A percentile compares a stretch with the other conserved stretches of the same genome.
Evolutionary conservation across 768 basidiomycete species (phyloP).

Genomic region (Lentinula lateritia): DNA sequence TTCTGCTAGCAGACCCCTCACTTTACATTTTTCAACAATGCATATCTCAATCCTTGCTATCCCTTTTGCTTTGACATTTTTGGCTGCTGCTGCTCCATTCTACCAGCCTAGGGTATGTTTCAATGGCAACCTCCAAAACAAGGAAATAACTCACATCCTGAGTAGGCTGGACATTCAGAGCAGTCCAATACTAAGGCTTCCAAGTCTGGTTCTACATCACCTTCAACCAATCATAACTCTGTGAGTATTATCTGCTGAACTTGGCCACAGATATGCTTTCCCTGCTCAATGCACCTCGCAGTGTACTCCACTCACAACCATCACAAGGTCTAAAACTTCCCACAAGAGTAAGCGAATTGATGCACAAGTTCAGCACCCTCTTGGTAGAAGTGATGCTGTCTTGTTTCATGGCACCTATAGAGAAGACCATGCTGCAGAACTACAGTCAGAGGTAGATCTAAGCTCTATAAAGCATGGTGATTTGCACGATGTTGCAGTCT

Average conservation of each 20-base stretch:
- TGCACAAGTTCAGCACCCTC: background rate
- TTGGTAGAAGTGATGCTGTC: background rate
- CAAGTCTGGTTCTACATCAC: background rate
- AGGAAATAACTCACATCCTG: background rate
- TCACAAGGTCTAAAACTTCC: background rate
- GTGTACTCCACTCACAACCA: background rate
- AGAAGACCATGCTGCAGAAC: background rate
- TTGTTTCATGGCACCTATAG: background rate
- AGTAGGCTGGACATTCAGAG: background rate
- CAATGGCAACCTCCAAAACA: background rate
- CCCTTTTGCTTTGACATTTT: background rate
- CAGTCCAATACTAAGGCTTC: background rate
- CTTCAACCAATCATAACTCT: background rate
- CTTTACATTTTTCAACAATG: background rate
- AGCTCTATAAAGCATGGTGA: background rate
- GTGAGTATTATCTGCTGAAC: background rate
- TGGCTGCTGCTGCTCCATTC: background rate
- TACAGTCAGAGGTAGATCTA: background rate
- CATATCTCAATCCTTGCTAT: background rate
- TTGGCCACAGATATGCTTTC: background rate
- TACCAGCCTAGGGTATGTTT: background rate
- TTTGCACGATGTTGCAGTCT: background rate
- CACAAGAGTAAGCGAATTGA: background rate
- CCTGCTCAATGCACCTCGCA: background rate
- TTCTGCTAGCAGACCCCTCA: no score